These are phyloP conservation scores for Sarocladiaceae sp. DNA, from an alignment of 2,329 filamentous ascomycete genomes.

Conservation along the genomic window DNA sequence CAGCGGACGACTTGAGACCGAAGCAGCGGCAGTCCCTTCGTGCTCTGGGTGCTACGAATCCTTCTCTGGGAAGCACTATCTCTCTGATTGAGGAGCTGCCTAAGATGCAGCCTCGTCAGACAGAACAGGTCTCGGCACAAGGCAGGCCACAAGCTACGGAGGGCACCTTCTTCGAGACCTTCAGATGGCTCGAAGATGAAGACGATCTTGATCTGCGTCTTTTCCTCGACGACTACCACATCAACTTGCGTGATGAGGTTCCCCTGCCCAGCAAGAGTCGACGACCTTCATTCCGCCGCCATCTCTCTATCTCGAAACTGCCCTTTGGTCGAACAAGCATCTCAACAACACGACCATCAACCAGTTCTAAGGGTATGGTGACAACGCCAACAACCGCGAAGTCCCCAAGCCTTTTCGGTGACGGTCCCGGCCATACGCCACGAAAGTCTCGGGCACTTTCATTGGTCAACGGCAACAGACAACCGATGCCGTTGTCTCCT, in stretches of 20 bases:
- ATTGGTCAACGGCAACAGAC: conserved; percentile 45
- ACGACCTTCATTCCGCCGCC: conserved; percentile 63
- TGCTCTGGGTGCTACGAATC: conserved; percentile 7
- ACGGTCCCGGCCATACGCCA: conserved; percentile 31
- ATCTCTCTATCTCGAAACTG: conserved; percentile 66
- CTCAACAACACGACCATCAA: conserved; percentile 2
- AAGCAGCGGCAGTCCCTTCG: conserved; percentile 7
- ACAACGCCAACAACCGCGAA: conserved; percentile 2
- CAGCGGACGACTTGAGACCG: conserved; percentile 3
- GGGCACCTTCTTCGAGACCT: conserved; percentile 60
- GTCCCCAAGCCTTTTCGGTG: conserved; percentile 13
- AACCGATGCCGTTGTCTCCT: conserved; percentile 46
- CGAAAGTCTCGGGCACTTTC: conserved; percentile 53
- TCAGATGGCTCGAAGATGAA: conserved; percentile 71
- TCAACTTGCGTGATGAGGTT: conserved; percentile 51
- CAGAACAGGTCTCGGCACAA: conserved; percentile 15
- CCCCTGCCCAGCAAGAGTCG: conserved; percentile 38
- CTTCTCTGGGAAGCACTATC: conserved; percentile 6
- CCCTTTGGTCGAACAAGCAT: conserved; percentile 38
- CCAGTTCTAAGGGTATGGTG: background rate
- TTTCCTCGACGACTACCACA: conserved; percentile 66
- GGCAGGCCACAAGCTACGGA: conserved; percentile 31
- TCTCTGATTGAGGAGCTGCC: conserved; percentile 15
- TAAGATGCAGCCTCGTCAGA: conserved; percentile 21
- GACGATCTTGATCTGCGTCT: conserved; percentile 65